Percentiles rank a stretch among this genome's conserved stretches.
Conservation (phyloP, 148 eudicot species). For the Heliamphora exappendiculata region DNA sequence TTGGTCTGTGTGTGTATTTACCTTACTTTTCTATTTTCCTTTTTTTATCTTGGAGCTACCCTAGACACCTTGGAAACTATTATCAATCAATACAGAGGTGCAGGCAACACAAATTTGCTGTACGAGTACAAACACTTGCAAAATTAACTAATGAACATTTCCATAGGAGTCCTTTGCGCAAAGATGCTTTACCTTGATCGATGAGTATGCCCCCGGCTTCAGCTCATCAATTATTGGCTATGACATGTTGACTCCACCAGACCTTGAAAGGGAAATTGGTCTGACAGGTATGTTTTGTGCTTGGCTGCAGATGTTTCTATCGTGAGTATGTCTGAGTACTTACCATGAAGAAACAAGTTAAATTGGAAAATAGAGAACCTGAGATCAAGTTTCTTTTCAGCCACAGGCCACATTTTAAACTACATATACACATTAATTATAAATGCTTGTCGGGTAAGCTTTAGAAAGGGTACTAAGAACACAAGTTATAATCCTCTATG, state of each 20-base stretch:
- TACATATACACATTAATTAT: too few species aligned
- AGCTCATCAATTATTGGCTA: slow-evolving; percentile 84
- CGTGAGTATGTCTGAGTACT: background rate
- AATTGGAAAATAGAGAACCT: background rate
- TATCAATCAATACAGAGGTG: background rate
- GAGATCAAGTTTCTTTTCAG: background rate
- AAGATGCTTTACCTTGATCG: slow-evolving; percentile 75
- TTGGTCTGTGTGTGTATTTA: too few species aligned
- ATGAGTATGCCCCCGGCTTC: slow-evolving; percentile 95
- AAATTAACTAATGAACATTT: background rate
- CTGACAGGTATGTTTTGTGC: slow-evolving; percentile 54
- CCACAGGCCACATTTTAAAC: too few species aligned
- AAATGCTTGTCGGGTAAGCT: background rate
- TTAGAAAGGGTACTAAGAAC: background rate
- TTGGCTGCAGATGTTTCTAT: background rate
- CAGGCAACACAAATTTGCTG: background rate
- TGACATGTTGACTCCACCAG: slow-evolving; percentile 99
- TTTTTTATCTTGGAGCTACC: background rate
- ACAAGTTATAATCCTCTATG: background rate
- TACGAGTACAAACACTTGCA: background rate
- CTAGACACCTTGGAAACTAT: background rate
- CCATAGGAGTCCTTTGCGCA: slow-evolving; percentile 73
- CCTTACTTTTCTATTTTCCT: too few species aligned
- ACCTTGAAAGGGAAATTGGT: slow-evolving; percentile 82
- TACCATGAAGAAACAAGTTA: background rate